These are phyloP conservation scores for Diaporthe citri DNA, from an alignment of 2,329 filamentous ascomycete genomes.

Conservation along the genomic window DNA sequence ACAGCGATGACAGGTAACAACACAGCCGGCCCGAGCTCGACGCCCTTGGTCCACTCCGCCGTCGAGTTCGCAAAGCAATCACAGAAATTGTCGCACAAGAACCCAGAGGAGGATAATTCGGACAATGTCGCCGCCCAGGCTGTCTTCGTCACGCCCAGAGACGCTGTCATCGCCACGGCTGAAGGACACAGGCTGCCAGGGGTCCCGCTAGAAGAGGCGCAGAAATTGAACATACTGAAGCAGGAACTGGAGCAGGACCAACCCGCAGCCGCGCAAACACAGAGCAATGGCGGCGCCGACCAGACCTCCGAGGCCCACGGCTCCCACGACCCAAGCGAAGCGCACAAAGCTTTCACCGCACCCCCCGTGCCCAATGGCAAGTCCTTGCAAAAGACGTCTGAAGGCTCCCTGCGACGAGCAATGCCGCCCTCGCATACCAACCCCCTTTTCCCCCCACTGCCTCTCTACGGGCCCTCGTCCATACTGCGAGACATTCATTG, in stretches of 20 bases:
- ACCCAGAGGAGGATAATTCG: conserved; percentile 47
- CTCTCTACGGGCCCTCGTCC: conserved; percentile 83
- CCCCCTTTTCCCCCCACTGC: conserved; percentile 86
- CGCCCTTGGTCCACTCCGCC: conserved; percentile 54
- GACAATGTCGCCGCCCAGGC: conserved; percentile 71
- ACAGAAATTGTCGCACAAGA: conserved; percentile 64
- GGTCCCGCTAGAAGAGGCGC: conserved; percentile 77
- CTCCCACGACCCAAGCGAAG: conserved; percentile 48
- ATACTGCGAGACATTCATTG: conserved; percentile 75
- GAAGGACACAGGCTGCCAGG: conserved; percentile 76
- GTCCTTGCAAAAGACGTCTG: conserved; percentile 58
- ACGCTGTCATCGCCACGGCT: conserved; percentile 77
- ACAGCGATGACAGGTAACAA: conserved; percentile 24
- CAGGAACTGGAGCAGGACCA: conserved; percentile 57
- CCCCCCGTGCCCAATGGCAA: conserved; percentile 49
- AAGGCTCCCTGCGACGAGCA: conserved; percentile 58
- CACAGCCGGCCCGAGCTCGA: not conserved
- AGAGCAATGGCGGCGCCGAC: conserved; percentile 45
- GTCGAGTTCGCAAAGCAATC: conserved; percentile 73
- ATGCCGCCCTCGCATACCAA: conserved; percentile 79
- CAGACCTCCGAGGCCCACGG: conserved; percentile 51
- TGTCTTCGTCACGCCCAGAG: conserved; percentile 75
- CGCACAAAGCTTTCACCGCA: conserved; percentile 44
- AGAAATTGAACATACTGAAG: conserved; percentile 75
- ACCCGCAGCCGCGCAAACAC: not conserved